A percentile compares a stretch with the other conserved stretches of the same genome.
phyloP scores from a whole-genome alignment of 768 basidiomycete genomes.

The Lentinula lateritia region DNA sequence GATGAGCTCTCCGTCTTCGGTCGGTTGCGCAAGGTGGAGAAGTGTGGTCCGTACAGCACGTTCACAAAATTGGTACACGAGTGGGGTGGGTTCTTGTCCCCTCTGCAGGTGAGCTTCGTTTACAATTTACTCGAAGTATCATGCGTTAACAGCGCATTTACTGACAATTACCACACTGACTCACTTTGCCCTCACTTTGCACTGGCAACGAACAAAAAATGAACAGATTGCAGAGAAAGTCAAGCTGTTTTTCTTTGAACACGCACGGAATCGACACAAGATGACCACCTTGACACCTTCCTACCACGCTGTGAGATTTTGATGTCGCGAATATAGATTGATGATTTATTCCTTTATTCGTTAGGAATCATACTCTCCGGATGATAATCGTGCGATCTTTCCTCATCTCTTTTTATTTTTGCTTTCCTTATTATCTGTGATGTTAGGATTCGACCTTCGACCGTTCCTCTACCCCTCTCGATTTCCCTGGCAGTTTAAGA shows the following conservation, averaged over 20 bases:
- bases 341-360: background rate
- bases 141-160: no score
- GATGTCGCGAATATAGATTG: background rate
- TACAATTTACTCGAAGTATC: background rate
- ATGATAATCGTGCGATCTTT: constrained; percentile 77
- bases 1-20: constrained; percentile 94
- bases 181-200: background rate
- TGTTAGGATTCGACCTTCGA: constrained; percentile 84
- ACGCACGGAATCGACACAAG: constrained; percentile 96
- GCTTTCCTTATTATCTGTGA: background rate
- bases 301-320: constrained; percentile 73
- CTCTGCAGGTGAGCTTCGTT: constrained; percentile 54
- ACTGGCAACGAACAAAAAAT: background rate
- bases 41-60: constrained; percentile 96
- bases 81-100: constrained; percentile 86
- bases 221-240: constrained; percentile 94
- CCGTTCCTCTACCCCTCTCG: constrained; percentile 94
- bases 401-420: background rate
- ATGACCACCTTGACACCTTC: constrained; percentile 95
- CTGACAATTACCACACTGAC: background rate
- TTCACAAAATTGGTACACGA: constrained; percentile 93
- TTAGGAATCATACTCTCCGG: constrained; percentile 93
- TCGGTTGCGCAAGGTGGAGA: constrained; percentile 89
- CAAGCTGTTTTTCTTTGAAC: constrained; percentile 94
- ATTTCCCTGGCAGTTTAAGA: constrained; percentile 96